These are phyloP conservation scores for Cryptosporidium canis DNA, from an alignment of 169 alveolate genomes.

Conservation along the genomic window DNA sequence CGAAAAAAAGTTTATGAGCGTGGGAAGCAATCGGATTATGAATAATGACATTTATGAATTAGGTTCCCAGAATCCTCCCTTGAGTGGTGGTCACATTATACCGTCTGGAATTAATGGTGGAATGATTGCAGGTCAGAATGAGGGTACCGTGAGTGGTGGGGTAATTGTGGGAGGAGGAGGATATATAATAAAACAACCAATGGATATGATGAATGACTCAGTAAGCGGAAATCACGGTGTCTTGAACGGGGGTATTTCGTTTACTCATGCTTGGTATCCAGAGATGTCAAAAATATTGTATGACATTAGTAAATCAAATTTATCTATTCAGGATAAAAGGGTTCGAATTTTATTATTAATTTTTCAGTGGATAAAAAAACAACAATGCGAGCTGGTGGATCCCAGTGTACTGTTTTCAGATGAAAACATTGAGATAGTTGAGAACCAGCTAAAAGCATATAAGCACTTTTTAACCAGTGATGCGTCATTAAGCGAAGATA, in stretches of 20 bases:
- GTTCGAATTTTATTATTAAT: constrained; percentile 77
- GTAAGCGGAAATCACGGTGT: constrained; percentile 33
- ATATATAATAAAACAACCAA: neutral
- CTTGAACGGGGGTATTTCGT: constrained; percentile 24
- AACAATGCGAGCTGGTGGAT: constrained; percentile 75
- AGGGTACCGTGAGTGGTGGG: constrained; percentile 23
- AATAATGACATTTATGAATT: constrained; percentile 43
- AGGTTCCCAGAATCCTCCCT: constrained; percentile 17
- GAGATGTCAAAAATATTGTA: constrained; percentile 47
- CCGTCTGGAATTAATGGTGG: neutral
- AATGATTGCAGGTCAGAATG: neutral
- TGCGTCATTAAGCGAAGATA: constrained; percentile 5
- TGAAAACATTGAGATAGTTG: constrained; percentile 74
- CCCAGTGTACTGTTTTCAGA: constrained; percentile 71
- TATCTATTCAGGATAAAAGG: constrained; percentile 76
- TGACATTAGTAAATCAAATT: constrained; percentile 53
- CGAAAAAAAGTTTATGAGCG: constrained; percentile 22
- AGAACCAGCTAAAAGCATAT: constrained; percentile 77
- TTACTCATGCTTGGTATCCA: constrained; percentile 69
- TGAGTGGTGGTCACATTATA: constrained; percentile 23
- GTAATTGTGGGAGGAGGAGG: neutral
- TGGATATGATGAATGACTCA: constrained; percentile 6
- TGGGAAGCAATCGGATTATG: constrained; percentile 31
- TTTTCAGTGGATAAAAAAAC: constrained; percentile 78
- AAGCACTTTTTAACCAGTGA: constrained; percentile 68